Base-by-base conservation (phyloP, 2,329 filamentous ascomycete genomes). In the Thermomyces lanuginosus region DNA sequence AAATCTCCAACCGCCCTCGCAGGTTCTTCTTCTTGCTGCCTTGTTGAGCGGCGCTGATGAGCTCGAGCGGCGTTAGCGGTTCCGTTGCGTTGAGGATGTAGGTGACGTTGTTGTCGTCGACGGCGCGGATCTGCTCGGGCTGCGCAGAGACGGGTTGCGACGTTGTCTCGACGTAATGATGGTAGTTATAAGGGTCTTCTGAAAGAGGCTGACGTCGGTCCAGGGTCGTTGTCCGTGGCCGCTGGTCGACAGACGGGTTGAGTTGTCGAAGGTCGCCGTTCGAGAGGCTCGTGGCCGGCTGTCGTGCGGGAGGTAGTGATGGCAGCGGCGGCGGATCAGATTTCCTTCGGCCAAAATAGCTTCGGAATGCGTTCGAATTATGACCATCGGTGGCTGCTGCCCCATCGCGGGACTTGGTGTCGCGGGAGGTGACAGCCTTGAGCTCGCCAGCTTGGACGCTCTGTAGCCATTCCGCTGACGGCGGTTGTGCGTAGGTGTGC, bases 401-500 rank as follows among this genome's bases (percentile, higher is more conserved):
- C n/a, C n/a, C 23, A 25, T 8, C 23, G n/a, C 5, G 23, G 17
- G 14, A 10, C 6, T 10, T 25, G 8, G 23, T 13, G 10, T 12
- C 10, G 12, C 9, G 8, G 11, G n/a, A n/a, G 6, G 6, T 6
- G 5, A 6, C 17, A 5, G 8, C 10, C 6, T 20, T 7, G 8
- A 6, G 25, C 13, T 36, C 23, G 8, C 27, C 31, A 6, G 33
- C 22, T 12, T 36, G 29, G 12, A 39, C 22, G 9, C 40, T 35
- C 8, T 44, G 39, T 16, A 52, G 28, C 27, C 53, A 39, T 3
- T 37, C 39, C 4, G 42, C 36, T 5, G 46, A 46, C 3, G 51
- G 48, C n/a, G 43, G 40, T 10, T 51, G 50, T 14, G 51, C 53
- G 27, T 56, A 53, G 8, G 53, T 56, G 36, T 57, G 53, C 28